Evolutionary conservation across 768 basidiomycete genomes (phyloP), one percentile per base, ranked within the genome.

Genomic region (Austroboletus festivus): DNA sequence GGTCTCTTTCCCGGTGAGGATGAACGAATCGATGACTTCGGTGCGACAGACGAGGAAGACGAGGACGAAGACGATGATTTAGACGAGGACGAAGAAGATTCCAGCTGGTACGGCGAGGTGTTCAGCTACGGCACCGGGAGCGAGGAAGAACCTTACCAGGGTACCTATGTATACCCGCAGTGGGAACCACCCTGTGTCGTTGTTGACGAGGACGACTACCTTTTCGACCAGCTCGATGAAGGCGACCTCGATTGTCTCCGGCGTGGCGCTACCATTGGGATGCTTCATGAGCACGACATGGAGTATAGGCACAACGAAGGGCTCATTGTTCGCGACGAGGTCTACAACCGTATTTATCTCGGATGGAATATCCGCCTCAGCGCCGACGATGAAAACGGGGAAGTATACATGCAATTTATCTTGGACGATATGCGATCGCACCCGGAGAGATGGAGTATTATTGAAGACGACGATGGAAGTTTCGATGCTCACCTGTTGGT

Each of bases 291-390:
- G 19, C 85, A 76, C 52, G 65, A 74, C 7, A 75, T 87, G 69
- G 61, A 68, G 20, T 87, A 87, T 60, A 57, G 60, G 0, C 83
- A 83, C 55, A 50, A 60, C n/a, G 66, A 70, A 13, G 85, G 85
- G 3, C 69, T 88, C 34, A 55, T 77, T 18, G 78, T 78, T 10
- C 67, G 68, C 30, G 70, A 71, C 23, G 62, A 69, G 21, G 67
- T 59, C 15, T 69, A 73, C 58, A 70, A 76, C 54, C 71, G 73
- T 22, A 58, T 87, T 9, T 82, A 73, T 53, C 72, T 89, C 5
- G 86, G 86, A 5, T 89, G 83, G 83, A 87, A 86, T 54, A 74
- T 88, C 46, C 54, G 66, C 18, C 63, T 83, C 40, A 73, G 67
- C 31, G 62, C 64, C 7, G 70, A 69, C 35, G 77, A 78, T 54